These are phyloP conservation scores for Cylindrodendrum hubeiense DNA, from an alignment of 2,329 filamentous ascomycete genomes.

Conservation along the genomic window DNA sequence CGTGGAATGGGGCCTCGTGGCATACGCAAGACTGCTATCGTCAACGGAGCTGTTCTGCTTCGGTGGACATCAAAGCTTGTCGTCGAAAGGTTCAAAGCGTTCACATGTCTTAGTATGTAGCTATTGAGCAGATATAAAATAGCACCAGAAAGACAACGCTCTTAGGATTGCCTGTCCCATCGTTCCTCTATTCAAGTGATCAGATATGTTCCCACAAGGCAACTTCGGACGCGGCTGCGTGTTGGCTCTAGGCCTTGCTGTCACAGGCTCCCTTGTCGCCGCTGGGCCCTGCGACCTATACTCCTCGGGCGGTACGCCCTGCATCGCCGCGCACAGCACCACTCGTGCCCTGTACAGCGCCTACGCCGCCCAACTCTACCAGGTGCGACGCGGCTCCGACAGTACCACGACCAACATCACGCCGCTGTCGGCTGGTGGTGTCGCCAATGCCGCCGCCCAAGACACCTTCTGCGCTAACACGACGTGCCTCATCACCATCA, in stretches of 20 bases:
- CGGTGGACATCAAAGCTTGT: neutral
- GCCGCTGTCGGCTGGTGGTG: slow-evolving; percentile 68
- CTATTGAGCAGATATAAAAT: slow-evolving; percentile 3
- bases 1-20: neutral
- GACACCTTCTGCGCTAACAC: slow-evolving; percentile 71
- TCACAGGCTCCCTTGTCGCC: slow-evolving; percentile 17
- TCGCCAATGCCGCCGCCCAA: slow-evolving; percentile 71
- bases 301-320: slow-evolving; percentile 68
- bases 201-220: neutral
- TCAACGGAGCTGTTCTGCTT: neutral
- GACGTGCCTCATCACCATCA: slow-evolving; percentile 72
- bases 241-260: slow-evolving; percentile 31
- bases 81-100: neutral
- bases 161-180: neutral
- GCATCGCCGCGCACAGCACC: slow-evolving; percentile 74
- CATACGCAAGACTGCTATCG: neutral
- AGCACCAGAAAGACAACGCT: neutral
- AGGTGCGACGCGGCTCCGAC: slow-evolving; percentile 68
- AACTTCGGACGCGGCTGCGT: slow-evolving; percentile 25
- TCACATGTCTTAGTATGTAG: neutral
- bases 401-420: slow-evolving; percentile 30
- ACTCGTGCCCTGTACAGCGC: slow-evolving; percentile 70
- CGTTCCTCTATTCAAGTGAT: neutral
- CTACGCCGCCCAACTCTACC: slow-evolving; percentile 68
- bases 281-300: slow-evolving; percentile 73